Base-by-base conservation (phyloP, 805 yeast species). In the Yueomyces sinensis region DNA sequence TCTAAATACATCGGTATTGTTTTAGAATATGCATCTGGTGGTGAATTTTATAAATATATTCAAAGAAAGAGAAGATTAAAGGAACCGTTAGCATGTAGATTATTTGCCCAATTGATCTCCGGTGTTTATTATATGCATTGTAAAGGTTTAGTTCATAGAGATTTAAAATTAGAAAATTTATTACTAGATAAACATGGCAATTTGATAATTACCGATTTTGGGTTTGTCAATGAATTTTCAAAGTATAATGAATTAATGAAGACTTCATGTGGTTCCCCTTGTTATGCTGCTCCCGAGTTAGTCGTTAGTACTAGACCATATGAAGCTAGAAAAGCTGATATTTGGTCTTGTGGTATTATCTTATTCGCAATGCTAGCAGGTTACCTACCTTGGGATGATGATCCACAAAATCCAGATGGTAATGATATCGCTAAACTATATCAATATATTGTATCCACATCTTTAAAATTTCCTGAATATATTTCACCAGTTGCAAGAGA, bases 231-330 rank as follows among this genome's bases (percentile, higher is more conserved):
- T 58, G 78, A 89, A 20, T 91, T 61, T 41, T 51, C 50, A 32
- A 41, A 41, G 3, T 68, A 66, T 16, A 69, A 68, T 43, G 95
- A 84, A 54, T 62, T 83, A 31, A 91, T 89, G 97, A 77, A 76
- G 52, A 89, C 97, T 1, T 74, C 87, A 27, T 89, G 98, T 57
- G 98, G 98, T 2, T 83, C 95, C 3, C 98, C 98, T 1, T 89
- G 98, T 56, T 89, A 89, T 58, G 98, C 98, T 0, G 98, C 98
- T 1, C 98, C 98, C 0, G 98, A 91, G 54, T 62, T 91, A 38
- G 98, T 91, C 3, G 78, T 86, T 22, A 79, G 89, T 11, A 82
- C 76, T 42, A 71, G 76, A 35, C 86, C 94, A 13, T 91, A 91
- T 54, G 84, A 82, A 45, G 96, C 95, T 17, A 72, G 84, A 41